A percentile compares a stretch with the other conserved stretches of the same genome.
These are phyloP conservation scores for Protomyces pachydermus DNA, from an alignment of 1,139 yeast genomes.

Conservation along the genomic window DNA sequence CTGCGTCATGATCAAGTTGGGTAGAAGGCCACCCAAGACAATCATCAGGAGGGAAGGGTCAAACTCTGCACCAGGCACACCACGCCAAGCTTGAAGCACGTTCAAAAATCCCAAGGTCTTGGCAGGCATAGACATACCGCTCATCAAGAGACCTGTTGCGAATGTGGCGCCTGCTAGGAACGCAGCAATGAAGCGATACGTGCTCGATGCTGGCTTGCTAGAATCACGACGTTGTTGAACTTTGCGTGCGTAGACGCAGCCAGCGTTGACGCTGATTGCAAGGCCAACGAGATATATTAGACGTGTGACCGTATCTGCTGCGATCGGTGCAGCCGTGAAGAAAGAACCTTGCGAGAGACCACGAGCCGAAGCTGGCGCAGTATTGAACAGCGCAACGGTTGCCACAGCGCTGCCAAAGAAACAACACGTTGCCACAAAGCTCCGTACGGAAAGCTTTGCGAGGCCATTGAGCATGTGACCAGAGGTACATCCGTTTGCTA, in stretches of 20 bases:
- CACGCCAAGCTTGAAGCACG: slow-evolving; percentile 35
- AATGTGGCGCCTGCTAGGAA: slow-evolving; percentile 43
- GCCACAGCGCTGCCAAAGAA: slow-evolving; percentile 41
- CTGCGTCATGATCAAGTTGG: slow-evolving; percentile 40
- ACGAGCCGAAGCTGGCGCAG: slow-evolving; percentile 34
- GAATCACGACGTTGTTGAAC: background rate
- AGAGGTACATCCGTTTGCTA: slow-evolving; percentile 50
- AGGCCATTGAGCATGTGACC: slow-evolving; percentile 51
- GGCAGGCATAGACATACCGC: slow-evolving; percentile 47
- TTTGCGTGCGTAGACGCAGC: background rate
- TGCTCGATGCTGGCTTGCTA: slow-evolving; percentile 7
- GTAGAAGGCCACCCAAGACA: slow-evolving; percentile 44
- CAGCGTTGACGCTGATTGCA: background rate
- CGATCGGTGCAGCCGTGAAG: slow-evolving; percentile 27
- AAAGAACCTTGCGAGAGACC: background rate
- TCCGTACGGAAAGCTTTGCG: slow-evolving; percentile 44
- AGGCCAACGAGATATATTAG: slow-evolving; percentile 9
- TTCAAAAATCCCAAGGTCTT: slow-evolving; percentile 48
- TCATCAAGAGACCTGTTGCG: slow-evolving; percentile 45
- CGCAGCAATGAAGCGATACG: slow-evolving; percentile 36
- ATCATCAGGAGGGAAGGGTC: slow-evolving; percentile 48
- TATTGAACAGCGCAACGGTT: slow-evolving; percentile 32
- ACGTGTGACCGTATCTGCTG: background rate
- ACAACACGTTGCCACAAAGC: slow-evolving; percentile 44
- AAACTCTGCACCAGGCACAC: slow-evolving; percentile 36